These are phyloP conservation scores for Penicillium daleae DNA, from an alignment of 495 filamentous ascomycete genomes.

Conservation along the genomic window DNA sequence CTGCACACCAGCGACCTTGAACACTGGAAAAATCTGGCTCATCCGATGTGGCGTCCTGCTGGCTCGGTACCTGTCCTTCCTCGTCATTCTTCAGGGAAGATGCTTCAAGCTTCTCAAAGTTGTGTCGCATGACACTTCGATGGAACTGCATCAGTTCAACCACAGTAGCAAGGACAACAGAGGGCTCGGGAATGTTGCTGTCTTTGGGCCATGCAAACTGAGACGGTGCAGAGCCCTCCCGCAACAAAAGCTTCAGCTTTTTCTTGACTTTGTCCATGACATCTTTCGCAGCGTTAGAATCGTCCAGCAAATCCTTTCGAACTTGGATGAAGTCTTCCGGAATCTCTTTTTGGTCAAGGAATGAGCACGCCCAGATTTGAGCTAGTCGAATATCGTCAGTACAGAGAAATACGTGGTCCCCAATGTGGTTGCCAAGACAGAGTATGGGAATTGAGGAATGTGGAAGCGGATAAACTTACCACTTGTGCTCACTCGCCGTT, in stretches of 20 bases:
- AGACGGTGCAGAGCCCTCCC: conserved; percentile 85
- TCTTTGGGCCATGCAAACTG: conserved; percentile 97
- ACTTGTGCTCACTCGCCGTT: conserved; percentile 90
- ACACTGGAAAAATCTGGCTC: conserved; percentile 67
- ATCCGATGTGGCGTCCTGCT: conserved; percentile 28
- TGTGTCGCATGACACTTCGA: conserved; percentile 88
- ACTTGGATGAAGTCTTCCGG: conserved; percentile 82
- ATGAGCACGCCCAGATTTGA: conserved; percentile 93
- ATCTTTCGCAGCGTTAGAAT: conserved; percentile 99
- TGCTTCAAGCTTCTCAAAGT: conserved; percentile 76
- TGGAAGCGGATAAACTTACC: conserved; percentile 47
- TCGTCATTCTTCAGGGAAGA: conserved; percentile 48
- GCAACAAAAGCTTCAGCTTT: conserved; percentile 88
- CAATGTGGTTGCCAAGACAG: neutral
- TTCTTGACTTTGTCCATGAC: conserved; percentile 99
- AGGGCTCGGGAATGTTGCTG: conserved; percentile 83
- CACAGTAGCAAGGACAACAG: conserved; percentile 85
- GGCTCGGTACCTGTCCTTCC: conserved; percentile 28
- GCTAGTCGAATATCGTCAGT: conserved; percentile 47
- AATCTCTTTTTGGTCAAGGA: conserved; percentile 84
- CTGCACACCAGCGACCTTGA: conserved; percentile 93
- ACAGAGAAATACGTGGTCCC: neutral
- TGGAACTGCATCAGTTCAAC: conserved; percentile 98
- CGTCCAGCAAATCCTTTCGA: conserved; percentile 92
- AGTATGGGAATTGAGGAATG: neutral